These are phyloP conservation scores for Candida sithepensis DNA, from an alignment of 805 yeast genomes.

Conservation along the genomic window DNA sequence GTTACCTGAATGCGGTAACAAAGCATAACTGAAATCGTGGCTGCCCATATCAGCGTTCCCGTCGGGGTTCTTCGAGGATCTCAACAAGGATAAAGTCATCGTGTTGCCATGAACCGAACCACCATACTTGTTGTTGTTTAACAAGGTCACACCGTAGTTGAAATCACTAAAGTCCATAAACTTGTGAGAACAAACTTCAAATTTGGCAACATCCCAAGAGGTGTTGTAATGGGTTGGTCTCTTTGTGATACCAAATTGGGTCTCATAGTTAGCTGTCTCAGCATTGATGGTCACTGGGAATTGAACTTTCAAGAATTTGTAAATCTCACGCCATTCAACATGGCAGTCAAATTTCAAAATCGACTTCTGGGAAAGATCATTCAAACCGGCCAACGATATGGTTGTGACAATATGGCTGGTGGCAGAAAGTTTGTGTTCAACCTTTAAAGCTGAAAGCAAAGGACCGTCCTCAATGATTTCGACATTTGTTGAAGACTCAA, in stretches of 20 bases:
- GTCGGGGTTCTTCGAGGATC: constrained; percentile 95
- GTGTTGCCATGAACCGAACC: constrained; percentile 90
- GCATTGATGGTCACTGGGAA: constrained; percentile 82
- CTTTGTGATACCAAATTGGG: constrained; percentile 87
- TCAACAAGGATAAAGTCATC: constrained; percentile 79
- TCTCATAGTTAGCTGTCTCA: constrained; percentile 83
- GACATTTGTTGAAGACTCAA: constrained; percentile 38
- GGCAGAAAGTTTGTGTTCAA: constrained; percentile 56
- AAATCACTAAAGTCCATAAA: constrained; percentile 89
- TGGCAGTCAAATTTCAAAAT: constrained; percentile 49
- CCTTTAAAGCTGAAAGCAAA: constrained; percentile 58
- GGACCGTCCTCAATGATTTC: constrained; percentile 47
- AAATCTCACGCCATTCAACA: constrained; percentile 85
- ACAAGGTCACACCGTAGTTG: constrained; percentile 79
- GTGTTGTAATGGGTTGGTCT: constrained; percentile 96
- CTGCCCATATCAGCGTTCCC: constrained; percentile 90
- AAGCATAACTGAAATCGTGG: constrained; percentile 78
- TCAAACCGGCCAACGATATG: constrained; percentile 63
- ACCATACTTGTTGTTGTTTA: constrained; percentile 88
- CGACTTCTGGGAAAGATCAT: constrained; percentile 33
- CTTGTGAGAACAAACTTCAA: constrained; percentile 92
- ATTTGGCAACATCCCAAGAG: constrained; percentile 93
- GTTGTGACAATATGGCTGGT: constrained; percentile 59
- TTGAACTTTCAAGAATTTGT: constrained; percentile 89
- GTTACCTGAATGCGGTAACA: constrained; percentile 76